Evolutionary conservation across 805 yeast genomes (phyloP).

Genomic region (Candida patagonica): DNA sequence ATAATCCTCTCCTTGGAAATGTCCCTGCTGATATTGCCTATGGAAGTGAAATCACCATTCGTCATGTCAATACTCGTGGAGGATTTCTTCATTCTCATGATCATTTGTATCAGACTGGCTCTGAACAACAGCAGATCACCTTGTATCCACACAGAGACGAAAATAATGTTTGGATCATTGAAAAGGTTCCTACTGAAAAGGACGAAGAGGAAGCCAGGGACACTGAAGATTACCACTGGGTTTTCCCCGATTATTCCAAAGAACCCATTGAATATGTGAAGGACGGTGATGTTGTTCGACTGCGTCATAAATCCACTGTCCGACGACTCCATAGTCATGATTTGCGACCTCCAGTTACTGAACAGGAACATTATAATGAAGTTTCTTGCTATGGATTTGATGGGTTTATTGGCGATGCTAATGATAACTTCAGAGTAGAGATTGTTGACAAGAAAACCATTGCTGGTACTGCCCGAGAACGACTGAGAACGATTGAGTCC

Average conservation of each 20-base stretch:
- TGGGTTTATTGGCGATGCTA: constrained; percentile 53
- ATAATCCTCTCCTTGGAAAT: constrained; percentile 30
- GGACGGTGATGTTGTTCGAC: constrained; percentile 48
- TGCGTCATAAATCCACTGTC: constrained; percentile 64
- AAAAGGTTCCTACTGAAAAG: constrained; percentile 28
- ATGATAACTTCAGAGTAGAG: constrained; percentile 61
- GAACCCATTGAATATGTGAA: constrained; percentile 37
- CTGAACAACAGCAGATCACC: constrained; percentile 79
- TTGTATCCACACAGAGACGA: constrained; percentile 83
- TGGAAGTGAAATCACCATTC: constrained; percentile 64
- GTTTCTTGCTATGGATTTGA: constrained; percentile 64
- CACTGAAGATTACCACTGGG: constrained; percentile 17
- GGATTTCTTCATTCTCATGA: constrained; percentile 76
- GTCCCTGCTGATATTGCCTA: constrained; percentile 58
- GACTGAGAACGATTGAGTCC: constrained; percentile 50
- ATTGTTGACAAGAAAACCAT: constrained; percentile 33
- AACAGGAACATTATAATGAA: constrained; percentile 82
- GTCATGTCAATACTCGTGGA: constrained; percentile 62
- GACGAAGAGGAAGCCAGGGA: constrained; percentile 13
- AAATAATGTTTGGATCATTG: constrained; percentile 70
- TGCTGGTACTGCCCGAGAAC: constrained; percentile 30
- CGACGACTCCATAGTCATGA: constrained; percentile 63
- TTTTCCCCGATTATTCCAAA: constrained; percentile 14
- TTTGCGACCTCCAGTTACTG: constrained; percentile 77
- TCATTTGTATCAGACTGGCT: constrained; percentile 52